Conservation (phyloP, 257 asterid species). For the Nicotiana tabacum region DNA sequence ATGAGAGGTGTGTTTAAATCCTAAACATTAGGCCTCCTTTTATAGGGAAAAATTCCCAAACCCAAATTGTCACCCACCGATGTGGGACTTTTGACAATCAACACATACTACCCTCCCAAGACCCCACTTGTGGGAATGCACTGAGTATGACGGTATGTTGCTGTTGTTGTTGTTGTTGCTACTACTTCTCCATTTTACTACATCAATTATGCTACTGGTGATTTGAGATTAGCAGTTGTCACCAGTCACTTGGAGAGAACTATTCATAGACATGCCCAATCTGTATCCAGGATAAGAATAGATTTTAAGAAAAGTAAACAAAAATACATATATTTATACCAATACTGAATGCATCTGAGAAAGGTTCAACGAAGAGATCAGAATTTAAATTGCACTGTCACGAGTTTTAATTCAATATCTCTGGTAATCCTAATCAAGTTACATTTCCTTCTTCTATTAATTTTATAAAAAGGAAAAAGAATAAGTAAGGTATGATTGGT, state of each 20-base stretch:
- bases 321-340: neutral
- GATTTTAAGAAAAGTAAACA: neutral
- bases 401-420: neutral
- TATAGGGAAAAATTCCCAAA: too few relatives aligned
- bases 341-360: neutral
- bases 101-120: too few relatives aligned
- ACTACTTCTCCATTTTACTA: neutral
- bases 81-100: too few relatives aligned
- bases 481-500: too few relatives aligned
- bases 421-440: neutral
- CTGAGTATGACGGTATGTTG: too few relatives aligned
- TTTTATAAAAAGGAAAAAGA: too few relatives aligned
- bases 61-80: too few relatives aligned
- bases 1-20: too few relatives aligned
- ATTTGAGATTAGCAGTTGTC: neutral
- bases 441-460: too few relatives aligned
- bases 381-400: neutral
- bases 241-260: neutral
- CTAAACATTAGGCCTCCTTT: too few relatives aligned
- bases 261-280: neutral
- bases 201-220: neutral
- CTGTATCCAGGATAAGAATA: neutral
- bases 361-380: neutral
- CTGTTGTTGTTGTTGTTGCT: too few relatives aligned
- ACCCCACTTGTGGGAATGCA: too few relatives aligned